phyloP scores from a whole-genome alignment of 352 stramenopile genomes.

The Pythium dissotocum region DNA sequence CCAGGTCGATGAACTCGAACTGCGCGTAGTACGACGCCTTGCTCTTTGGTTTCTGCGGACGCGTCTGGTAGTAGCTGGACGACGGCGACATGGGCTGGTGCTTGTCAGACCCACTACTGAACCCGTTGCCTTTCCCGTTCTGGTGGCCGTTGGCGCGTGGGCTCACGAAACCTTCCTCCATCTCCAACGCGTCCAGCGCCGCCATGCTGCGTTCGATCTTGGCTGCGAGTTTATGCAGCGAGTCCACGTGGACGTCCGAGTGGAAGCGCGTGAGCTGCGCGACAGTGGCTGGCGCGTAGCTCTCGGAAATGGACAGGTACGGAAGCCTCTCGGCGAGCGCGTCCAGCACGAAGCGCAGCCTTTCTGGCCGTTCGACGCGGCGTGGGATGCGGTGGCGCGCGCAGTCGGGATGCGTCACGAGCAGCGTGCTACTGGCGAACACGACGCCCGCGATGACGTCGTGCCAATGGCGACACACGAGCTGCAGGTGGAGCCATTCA shows the following conservation, averaged over 20 bases:
- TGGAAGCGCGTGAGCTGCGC: slow-evolving; percentile 63
- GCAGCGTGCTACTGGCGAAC: slow-evolving; percentile 32
- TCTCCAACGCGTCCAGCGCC: slow-evolving; percentile 39
- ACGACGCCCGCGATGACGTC: slow-evolving; percentile 29
- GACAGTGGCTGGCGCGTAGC: slow-evolving; percentile 38
- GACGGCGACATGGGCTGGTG: slow-evolving; percentile 14
- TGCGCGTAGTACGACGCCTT: slow-evolving; percentile 58
- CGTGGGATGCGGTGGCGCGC: slow-evolving; percentile 42
- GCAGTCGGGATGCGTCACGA: slow-evolving; percentile 60
- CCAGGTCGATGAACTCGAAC: slow-evolving; percentile 68
- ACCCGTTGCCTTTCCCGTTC: slow-evolving; percentile 7
- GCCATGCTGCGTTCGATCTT: slow-evolving; percentile 70
- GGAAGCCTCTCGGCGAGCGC: slow-evolving; percentile 39
- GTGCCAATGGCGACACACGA: slow-evolving; percentile 36
- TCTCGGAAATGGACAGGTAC: slow-evolving; percentile 25
- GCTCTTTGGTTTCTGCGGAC: slow-evolving; percentile 24
- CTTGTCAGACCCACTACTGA: slow-evolving; percentile 17
- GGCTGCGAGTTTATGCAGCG: slow-evolving; percentile 42
- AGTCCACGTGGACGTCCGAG: slow-evolving; percentile 53
- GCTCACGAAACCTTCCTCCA: slow-evolving; percentile 21
- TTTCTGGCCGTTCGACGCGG: slow-evolving; percentile 52
- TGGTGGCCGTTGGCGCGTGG: neutral
- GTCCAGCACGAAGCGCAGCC: slow-evolving; percentile 46
- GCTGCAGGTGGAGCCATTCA: slow-evolving; percentile 1
- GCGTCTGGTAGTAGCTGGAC: slow-evolving; percentile 13